phyloP scores from a whole-genome alignment of 768 basidiomycete species.

The Strobilomyces echinocephalus region DNA sequence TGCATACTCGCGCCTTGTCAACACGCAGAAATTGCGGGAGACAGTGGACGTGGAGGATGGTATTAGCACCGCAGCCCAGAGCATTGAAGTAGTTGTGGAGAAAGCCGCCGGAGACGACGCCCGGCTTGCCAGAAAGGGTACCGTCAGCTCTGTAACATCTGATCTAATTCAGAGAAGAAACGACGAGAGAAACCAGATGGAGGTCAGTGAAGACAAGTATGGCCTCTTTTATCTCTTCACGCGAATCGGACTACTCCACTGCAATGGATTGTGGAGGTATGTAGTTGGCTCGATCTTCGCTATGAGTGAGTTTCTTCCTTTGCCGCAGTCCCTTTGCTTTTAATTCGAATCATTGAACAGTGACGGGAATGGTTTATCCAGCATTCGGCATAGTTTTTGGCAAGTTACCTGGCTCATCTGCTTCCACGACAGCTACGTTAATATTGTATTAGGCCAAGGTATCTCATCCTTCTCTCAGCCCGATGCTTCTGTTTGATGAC shows the following conservation, averaged over 20 bases:
- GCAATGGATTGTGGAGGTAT: constrained; percentile 56
- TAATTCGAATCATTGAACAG: constrained; percentile 3
- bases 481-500: constrained; percentile 39
- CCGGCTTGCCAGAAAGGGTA: constrained; percentile 42
- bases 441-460: constrained; percentile 41
- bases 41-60: constrained; percentile 26
- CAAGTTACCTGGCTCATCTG: constrained; percentile 4
- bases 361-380: constrained; percentile 66
- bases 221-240: constrained; percentile 57
- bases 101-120: constrained; percentile 55
- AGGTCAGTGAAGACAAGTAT: constrained; percentile 35
- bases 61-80: constrained; percentile 14
- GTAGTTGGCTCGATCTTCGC: constrained; percentile 53
- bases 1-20: constrained; percentile 71
- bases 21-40: constrained; percentile 75
- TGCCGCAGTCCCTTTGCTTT: not conserved
- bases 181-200: constrained; percentile 29
- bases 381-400: constrained; percentile 67
- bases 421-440: not conserved
- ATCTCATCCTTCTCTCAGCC: constrained; percentile 54
- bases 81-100: constrained; percentile 46
- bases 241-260: constrained; percentile 65
- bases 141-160: constrained; percentile 15
- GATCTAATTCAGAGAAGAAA: constrained; percentile 56
- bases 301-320: constrained; percentile 25